Conservation (phyloP, 1,284 basidiomycete genomes). For the Marasmius oreades region DNA sequence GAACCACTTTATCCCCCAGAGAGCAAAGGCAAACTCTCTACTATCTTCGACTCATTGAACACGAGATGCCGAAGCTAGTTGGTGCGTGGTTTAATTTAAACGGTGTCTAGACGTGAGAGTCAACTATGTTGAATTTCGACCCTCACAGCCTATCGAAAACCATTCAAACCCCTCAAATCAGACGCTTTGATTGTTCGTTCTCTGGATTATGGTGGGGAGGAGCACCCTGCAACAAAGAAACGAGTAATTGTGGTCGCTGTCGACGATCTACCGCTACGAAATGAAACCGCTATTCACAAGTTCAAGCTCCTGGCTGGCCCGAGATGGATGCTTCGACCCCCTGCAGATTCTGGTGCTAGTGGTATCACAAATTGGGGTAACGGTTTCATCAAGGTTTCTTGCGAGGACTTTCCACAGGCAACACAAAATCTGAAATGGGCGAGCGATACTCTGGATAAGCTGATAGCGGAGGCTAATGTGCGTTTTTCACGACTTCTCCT, state of each 20-base stretch:
- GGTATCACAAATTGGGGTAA: constrained; percentile 47
- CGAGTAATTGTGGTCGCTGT: constrained; percentile 72
- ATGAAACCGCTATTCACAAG: constrained; percentile 65
- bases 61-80: constrained; percentile 78
- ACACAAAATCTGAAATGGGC: constrained; percentile 87
- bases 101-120: too few species aligned
- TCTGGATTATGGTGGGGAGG: constrained; percentile 72
- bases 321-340: constrained; percentile 75
- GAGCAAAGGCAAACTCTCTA: constrained; percentile 68
- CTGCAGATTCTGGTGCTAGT: constrained; percentile 60
- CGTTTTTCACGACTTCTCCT: constrained; percentile 25
- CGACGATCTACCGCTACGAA: constrained; percentile 61
- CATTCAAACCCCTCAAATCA: constrained; percentile 63
- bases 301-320: constrained; percentile 80
- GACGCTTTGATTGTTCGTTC: constrained; percentile 69
- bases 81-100: constrained; percentile 47
- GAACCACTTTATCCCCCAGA: neutral
- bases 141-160: constrained; percentile 66
- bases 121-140: constrained; percentile 6
- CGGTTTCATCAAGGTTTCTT: constrained; percentile 83
- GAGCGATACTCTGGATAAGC: constrained; percentile 70
- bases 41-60: constrained; percentile 79
- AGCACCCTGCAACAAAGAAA: constrained; percentile 68
- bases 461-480: constrained; percentile 79
- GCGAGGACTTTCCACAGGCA: constrained; percentile 75